Conservation (phyloP, 2,329 filamentous ascomycete species). For the Penicillium capsulatum region DNA sequence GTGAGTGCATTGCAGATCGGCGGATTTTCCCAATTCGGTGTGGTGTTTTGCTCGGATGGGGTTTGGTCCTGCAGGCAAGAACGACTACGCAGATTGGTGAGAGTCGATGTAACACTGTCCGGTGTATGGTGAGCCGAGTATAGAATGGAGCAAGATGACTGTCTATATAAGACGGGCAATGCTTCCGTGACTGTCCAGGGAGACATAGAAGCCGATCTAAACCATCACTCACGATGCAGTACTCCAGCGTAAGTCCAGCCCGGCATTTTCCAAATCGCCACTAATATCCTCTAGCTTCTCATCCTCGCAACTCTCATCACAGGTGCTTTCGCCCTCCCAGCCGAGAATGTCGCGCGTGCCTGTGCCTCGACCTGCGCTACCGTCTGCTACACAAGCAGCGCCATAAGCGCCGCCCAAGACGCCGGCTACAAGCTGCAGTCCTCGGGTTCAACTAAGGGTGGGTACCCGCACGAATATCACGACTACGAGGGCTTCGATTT, state of each 20-base stretch:
- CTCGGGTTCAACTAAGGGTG: conserved; percentile 32
- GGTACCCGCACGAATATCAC: conserved; percentile 59
- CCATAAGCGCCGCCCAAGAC: conserved; percentile 49
- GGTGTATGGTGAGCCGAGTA: too few species aligned
- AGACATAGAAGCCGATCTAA: too few species aligned
- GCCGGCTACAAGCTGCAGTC: conserved; percentile 52
- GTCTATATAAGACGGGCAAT: too few species aligned
- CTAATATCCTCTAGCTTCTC: conserved; percentile 11
- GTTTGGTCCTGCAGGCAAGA: background rate
- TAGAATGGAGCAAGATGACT: too few species aligned
- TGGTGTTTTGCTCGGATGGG: background rate
- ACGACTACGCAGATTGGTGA: conserved; percentile 3
- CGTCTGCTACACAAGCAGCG: conserved; percentile 49
- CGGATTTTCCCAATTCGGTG: conserved; percentile 13
- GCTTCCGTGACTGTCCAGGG: too few species aligned
- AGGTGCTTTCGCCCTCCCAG: conserved; percentile 25
- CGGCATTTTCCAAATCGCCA: background rate
- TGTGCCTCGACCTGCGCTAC: conserved; percentile 53
- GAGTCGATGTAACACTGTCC: conserved; percentile 16
- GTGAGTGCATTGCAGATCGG: conserved; percentile 13
- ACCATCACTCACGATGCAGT: conserved; percentile 21
- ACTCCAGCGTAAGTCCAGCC: conserved; percentile 20
- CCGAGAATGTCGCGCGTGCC: conserved; percentile 37
- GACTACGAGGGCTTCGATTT: conserved; percentile 62
- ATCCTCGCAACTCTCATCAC: conserved; percentile 19